Base-by-base conservation (phyloP, 495 filamentous ascomycete genomes). In the Neurospora sp. region DNA sequence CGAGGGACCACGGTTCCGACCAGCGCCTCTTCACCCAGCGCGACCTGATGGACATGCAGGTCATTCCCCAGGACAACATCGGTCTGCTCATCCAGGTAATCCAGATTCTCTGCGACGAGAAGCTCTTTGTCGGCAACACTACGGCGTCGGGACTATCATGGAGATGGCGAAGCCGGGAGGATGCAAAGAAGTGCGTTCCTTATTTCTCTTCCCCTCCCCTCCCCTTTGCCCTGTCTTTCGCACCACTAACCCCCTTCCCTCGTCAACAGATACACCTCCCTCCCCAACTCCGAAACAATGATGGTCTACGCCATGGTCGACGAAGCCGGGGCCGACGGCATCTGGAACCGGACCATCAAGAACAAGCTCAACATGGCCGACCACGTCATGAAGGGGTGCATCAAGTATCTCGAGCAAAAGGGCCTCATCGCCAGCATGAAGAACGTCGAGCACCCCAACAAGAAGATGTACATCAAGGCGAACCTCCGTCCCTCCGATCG, bases 221-320 rank as follows among this genome's bases (percentile, higher is more conserved):
- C 4, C 35, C 4, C 35, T 37, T 37, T 37, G 35, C 35, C 35
- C 35, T 37, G 35, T 37, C 35, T 37, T 35, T 4, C 4, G 3
- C 4, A 37, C 35, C 35, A 69, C 61, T 65, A 10, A n/a, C 31
- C 22, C 7, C 5, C 41, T 14, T 48, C 12, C 20, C 12, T 4
- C 42, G 35, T 37, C 0, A 61, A 38, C 74, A 93, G 91, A 83
- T 91, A 92, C 79, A 88, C 88, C 69, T 83, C 84, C 71, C 87
- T 93, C 37, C 88, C 81, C 4, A 82, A 80, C 74, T 79, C 84
- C 38, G 92, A 97, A 74, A 93, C 96, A 77, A 87, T 88, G 74
- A 82, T 96, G 70, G 89, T 98, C 4, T 98, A 95, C 86, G 87
- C 88, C 72, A 88, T 91, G 73, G 94, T 99, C 76, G 94, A 98